Percentiles rank a stretch among this genome's conserved stretches.
Conservation (phyloP, 1,139 yeast genomes). For the Geotrichum carabidarum region DNA sequence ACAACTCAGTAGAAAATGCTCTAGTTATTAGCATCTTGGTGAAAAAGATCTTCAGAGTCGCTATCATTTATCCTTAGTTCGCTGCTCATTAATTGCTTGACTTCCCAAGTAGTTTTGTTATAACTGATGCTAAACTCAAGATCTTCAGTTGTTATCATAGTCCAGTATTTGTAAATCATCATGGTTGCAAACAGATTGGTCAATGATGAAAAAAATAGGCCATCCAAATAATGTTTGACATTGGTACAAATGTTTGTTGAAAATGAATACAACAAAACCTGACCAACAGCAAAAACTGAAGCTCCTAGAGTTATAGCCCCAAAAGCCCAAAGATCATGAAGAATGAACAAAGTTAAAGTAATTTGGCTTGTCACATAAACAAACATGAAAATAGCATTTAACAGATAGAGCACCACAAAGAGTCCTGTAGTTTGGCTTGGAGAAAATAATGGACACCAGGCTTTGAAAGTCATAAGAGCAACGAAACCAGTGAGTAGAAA, state of each 20-base stretch:
- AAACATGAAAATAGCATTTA: constrained; percentile 63
- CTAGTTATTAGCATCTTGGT: too few relatives aligned
- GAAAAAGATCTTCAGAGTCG: too few relatives aligned
- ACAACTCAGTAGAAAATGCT: too few relatives aligned
- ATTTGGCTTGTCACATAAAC: constrained; percentile 65
- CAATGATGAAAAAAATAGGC: constrained; percentile 75
- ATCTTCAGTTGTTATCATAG: constrained; percentile 91
- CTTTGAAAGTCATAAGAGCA: constrained; percentile 15
- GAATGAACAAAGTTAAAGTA: constrained; percentile 60
- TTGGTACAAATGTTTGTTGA: constrained; percentile 61
- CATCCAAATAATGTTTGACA: constrained; percentile 83
- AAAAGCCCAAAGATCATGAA: constrained; percentile 78
- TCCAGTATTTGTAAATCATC: constrained; percentile 98
- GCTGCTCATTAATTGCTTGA: constrained; percentile 44
- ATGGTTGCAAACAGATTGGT: constrained; percentile 76
- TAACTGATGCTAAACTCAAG: constrained; percentile 80
- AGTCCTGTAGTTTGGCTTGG: constrained; percentile 55
- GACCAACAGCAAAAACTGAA: constrained; percentile 76
- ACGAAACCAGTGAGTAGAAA: constrained; percentile 60
- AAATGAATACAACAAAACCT: constrained; percentile 64
- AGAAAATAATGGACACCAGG: constrained; percentile 32
- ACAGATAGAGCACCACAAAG: constrained; percentile 61
- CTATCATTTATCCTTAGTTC: too few relatives aligned
- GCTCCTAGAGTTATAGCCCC: constrained; percentile 71
- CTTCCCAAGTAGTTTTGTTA: constrained; percentile 45